A percentile compares a stretch with the other conserved stretches of the same genome.
phyloP scores from a whole-genome alignment of 2,329 filamentous ascomycete species.

The Penicillium rolfsii region DNA sequence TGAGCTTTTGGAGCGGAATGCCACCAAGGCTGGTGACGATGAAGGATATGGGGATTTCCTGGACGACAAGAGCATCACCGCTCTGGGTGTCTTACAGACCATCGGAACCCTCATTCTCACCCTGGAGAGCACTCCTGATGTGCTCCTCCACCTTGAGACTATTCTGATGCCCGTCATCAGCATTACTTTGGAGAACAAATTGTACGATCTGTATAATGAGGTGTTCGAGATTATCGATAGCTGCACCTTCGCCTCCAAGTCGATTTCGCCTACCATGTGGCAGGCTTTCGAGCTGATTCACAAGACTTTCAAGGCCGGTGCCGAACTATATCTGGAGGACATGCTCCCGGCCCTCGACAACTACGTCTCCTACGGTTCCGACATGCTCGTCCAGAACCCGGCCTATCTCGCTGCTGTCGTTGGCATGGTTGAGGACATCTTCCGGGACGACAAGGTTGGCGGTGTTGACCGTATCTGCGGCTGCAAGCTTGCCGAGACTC shows the following conservation, averaged over 20 bases:
- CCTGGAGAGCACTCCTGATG: slow-evolving; percentile 93
- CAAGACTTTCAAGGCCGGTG: slow-evolving; percentile 93
- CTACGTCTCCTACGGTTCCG: slow-evolving; percentile 89
- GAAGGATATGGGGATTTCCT: slow-evolving; percentile 86
- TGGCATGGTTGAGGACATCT: slow-evolving; percentile 94
- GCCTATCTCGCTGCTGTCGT: slow-evolving; percentile 86
- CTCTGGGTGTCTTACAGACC: slow-evolving; percentile 92
- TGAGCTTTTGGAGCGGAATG: slow-evolving; percentile 85
- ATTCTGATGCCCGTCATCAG: slow-evolving; percentile 97
- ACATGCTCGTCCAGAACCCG: slow-evolving; percentile 78
- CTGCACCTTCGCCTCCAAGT: slow-evolving; percentile 96
- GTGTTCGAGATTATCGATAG: slow-evolving; percentile 99
- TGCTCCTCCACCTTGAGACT: slow-evolving; percentile 89
- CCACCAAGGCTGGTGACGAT: slow-evolving; percentile 72
- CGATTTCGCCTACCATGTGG: slow-evolving; percentile 97
- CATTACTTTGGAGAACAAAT: slow-evolving; percentile 94
- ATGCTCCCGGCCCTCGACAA: slow-evolving; percentile 98
- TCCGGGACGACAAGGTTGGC: slow-evolving; percentile 86
- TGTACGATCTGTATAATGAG: slow-evolving; percentile 97
- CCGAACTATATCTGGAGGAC: slow-evolving; percentile 95
- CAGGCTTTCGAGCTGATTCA: slow-evolving; percentile 96
- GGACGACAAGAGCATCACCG: slow-evolving; percentile 98
- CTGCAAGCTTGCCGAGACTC: slow-evolving; percentile 94
- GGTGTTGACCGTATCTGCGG: slow-evolving; percentile 95
- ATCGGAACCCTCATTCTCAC: slow-evolving; percentile 97